Conservation (phyloP, 2,329 filamentous ascomycete species). For the Aspergillus eucalypticola region DNA sequence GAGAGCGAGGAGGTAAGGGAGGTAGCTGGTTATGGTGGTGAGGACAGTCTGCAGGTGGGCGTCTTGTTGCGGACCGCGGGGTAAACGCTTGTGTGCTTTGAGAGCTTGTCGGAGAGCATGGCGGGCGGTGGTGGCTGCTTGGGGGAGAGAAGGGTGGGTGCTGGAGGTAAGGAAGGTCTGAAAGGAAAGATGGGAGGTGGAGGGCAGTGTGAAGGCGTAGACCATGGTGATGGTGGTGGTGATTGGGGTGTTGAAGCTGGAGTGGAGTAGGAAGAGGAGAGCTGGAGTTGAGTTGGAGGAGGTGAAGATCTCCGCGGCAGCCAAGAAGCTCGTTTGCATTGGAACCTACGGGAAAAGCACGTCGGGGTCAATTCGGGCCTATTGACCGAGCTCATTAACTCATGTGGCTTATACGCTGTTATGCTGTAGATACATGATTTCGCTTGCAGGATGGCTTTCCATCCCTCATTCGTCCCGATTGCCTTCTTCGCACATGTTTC, state of each 20-base stretch:
- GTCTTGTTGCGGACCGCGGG: slow-evolving; percentile 64
- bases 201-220: slow-evolving; percentile 83
- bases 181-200: slow-evolving; percentile 84
- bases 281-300: slow-evolving; percentile 11
- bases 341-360: not conserved
- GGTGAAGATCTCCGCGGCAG: slow-evolving; percentile 25
- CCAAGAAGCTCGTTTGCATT: slow-evolving; percentile 11
- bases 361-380: not conserved
- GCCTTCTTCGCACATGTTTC: not conserved
- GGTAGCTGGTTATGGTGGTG: slow-evolving; percentile 70
- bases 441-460: not conserved
- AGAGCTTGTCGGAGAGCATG: slow-evolving; percentile 79
- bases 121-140: slow-evolving; percentile 78
- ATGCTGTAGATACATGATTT: slow-evolving; percentile 1
- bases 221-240: slow-evolving; percentile 63
- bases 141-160: slow-evolving; percentile 85
- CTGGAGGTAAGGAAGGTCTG: slow-evolving; percentile 73
- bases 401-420: not conserved
- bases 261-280: slow-evolving; percentile 17
- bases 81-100: slow-evolving; percentile 87
- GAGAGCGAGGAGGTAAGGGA: slow-evolving; percentile 79
- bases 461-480: not conserved
- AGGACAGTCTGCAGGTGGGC: slow-evolving; percentile 70
- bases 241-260: not conserved
- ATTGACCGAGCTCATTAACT: not conserved